Evolutionary conservation across 352 stramenopile species (phyloP).

Genomic region (Phytophthora quininea): DNA sequence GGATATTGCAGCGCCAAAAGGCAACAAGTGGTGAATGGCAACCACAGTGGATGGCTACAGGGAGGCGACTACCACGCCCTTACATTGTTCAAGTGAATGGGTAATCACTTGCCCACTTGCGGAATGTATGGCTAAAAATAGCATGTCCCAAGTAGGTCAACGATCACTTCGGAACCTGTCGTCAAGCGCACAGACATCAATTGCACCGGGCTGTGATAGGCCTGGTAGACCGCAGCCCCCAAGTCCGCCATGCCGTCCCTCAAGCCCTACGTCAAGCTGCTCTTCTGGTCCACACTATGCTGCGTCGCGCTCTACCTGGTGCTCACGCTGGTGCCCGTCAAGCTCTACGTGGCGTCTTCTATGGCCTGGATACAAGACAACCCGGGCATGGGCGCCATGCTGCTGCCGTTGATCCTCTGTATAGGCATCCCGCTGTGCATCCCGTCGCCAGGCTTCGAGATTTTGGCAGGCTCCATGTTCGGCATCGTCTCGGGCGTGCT

Average conservation of each 20-base stretch:
- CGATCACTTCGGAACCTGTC: conserved; percentile 26
- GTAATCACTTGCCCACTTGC: not conserved
- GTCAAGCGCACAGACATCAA: not conserved
- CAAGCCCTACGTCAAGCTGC: conserved; percentile 33
- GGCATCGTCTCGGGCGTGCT: conserved; percentile 49
- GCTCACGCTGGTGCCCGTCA: conserved; percentile 46
- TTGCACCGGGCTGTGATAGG: no score
- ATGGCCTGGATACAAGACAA: conserved; percentile 61
- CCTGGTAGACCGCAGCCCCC: no score
- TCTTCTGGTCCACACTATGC: conserved; percentile 11
- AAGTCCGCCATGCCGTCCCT: no score
- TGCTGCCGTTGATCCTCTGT: conserved; percentile 63
- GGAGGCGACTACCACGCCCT: no score
- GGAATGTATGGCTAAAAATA: conserved; percentile 5
- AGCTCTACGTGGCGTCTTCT: conserved; percentile 34
- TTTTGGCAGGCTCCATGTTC: conserved; percentile 70
- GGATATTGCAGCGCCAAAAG: no score
- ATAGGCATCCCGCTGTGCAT: conserved; percentile 69
- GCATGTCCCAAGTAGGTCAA: conserved; percentile 8
- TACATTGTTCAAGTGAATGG: not conserved
- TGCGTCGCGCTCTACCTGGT: conserved; percentile 25
- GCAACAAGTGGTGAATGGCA: no score
- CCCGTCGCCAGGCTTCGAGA: conserved; percentile 69
- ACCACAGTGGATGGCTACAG: no score
- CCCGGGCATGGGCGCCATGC: conserved; percentile 42